A percentile compares a stretch with the other conserved stretches of the same genome.
phyloP scores from a whole-genome alignment of 2,329 filamentous ascomycete species.

The Aspergillus sp. region DNA sequence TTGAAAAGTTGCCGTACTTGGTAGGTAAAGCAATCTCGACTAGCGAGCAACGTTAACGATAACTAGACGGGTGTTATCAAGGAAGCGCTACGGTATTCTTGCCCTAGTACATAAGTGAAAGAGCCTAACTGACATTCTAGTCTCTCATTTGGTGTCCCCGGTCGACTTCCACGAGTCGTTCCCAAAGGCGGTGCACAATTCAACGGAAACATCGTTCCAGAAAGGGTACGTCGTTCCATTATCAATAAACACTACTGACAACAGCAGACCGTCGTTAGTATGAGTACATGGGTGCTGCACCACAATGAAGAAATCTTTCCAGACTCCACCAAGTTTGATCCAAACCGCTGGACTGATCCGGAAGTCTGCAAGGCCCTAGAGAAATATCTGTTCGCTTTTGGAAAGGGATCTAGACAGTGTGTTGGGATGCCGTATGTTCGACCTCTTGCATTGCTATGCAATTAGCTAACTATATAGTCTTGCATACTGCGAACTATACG shows the following conservation, averaged over 20 bases:
- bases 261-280: conserved; percentile 20
- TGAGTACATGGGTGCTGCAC: conserved; percentile 30
- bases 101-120: too few relatives aligned
- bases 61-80: conserved; percentile 28
- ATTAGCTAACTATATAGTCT: conserved; percentile 13
- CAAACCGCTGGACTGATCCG: conserved; percentile 28
- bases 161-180: conserved; percentile 28
- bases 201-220: conserved; percentile 25
- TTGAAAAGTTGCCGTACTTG: conserved; percentile 33
- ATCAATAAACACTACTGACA: conserved; percentile 1
- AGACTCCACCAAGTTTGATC: conserved; percentile 27
- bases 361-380: conserved; percentile 11
- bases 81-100: conserved; percentile 26
- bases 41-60: background rate
- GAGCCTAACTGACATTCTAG: conserved; percentile 1
- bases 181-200: conserved; percentile 25
- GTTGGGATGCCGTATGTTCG: conserved; percentile 26
- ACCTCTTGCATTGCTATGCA: too few relatives aligned
- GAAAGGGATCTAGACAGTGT: conserved; percentile 28
- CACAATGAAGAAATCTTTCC: conserved; percentile 27
- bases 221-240: conserved; percentile 16
- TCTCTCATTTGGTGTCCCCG: conserved; percentile 26
- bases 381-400: conserved; percentile 32
- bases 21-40: conserved; percentile 7
- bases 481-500: conserved; percentile 30